Base-by-base conservation (phyloP, 192 early-diverging fungal genomes). In the Coemansia sp. region DNA sequence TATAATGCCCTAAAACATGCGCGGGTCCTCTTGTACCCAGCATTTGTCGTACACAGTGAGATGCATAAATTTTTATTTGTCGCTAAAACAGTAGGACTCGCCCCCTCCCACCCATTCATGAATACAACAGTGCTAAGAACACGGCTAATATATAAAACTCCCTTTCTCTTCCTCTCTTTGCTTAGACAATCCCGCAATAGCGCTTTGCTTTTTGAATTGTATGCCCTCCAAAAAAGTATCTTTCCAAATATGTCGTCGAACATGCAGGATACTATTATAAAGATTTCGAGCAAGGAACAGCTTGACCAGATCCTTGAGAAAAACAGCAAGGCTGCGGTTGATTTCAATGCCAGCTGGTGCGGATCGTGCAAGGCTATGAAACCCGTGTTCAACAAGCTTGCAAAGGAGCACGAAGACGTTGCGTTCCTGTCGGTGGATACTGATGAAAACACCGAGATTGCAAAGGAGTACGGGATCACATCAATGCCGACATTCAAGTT, bases 321-420 rank as follows among this genome's bases (percentile, higher is more conserved):
- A 13, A 52, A 57, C 25, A 41, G 55, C 59, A 72, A 85, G 44
- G 85, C 83, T 59, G 85, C 88, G 40, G 86, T 94, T 38, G 90
- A 94, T 67, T 94, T 89, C 78, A 79, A 81, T 50, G 93, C 90
- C 50, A 78, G 67, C 60, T 94, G 94, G 94, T 96, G 94, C 79
- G 91, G 90, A 23, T 90, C 94, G 42, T 95, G 92, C 85, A 90
- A 88, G 77, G 57, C 86, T 34, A 86, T 92, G 65, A 67, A 81
- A 20, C 89, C 89, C 57, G 75, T 85, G 57, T 90, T 90, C 59
- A 82, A 85, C 36, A 64, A 80, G 50, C 77, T 94, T 8, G 65
- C 88, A 1, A 60, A 76, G 28, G 55, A 84, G 30, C 67, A 84
- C 72, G 11, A 79, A 2, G 74, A 87, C 36, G 74, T 91, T 54